A percentile compares a stretch with the other conserved stretches of the same genome.
Evolutionary conservation across 2,329 filamentous ascomycete species (phyloP).

Genomic region (Cercospora zeae-maydis): DNA sequence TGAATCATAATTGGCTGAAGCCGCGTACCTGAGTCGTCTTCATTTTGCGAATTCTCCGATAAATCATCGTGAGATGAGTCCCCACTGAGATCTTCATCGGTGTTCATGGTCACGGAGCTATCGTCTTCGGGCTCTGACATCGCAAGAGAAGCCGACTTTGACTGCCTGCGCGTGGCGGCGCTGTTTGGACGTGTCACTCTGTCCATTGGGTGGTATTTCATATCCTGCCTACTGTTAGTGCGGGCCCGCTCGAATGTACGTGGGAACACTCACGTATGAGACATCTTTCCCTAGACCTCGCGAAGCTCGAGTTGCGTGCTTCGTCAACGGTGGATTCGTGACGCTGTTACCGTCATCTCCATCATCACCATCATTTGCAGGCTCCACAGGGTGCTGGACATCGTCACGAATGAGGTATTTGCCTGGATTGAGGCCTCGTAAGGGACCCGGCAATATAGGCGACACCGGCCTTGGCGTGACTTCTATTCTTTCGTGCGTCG

Average conservation of each 20-base stretch:
- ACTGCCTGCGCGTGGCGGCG: conserved; percentile 14
- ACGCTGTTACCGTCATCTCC: not conserved
- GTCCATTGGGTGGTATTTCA: conserved; percentile 31
- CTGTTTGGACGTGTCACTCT: conserved; percentile 23
- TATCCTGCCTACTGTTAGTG: not conserved
- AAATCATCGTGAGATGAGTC: not conserved
- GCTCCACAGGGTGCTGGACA: conserved; percentile 10
- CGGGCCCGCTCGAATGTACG: not conserved
- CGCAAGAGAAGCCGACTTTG: conserved; percentile 13
- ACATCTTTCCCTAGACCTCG: conserved; percentile 16
- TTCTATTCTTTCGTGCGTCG: not conserved
- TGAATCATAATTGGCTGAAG: not conserved
- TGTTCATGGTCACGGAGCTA: not conserved
- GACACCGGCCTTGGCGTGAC: not conserved
- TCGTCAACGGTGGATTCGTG: not conserved
- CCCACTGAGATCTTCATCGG: conserved; percentile 6
- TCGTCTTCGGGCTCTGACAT: conserved; percentile 1
- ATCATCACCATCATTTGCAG: not conserved
- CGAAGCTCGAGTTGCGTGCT: conserved; percentile 19
- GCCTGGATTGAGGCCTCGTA: conserved; percentile 17
- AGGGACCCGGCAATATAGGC: not conserved
- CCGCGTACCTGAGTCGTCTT: not conserved
- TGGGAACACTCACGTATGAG: not conserved
- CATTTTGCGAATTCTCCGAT: conserved; percentile 7
- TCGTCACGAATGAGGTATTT: conserved; percentile 10